Percentiles rank a stretch among this genome's conserved stretches.
phyloP scores from a whole-genome alignment of 257 asterid genomes.

The Nicotiana tomentosiformis region DNA sequence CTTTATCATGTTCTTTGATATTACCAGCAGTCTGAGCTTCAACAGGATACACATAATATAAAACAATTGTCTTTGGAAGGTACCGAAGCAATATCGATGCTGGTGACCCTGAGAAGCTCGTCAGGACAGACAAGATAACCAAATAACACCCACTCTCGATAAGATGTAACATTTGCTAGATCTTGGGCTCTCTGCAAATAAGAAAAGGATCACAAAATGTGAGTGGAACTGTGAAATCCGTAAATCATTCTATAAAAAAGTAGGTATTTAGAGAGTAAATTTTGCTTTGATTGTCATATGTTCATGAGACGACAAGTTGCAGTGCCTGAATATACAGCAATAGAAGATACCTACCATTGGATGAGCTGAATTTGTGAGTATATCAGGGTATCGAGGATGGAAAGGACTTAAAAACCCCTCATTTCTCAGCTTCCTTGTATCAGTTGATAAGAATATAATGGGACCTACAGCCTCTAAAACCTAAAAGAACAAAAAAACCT shows the following conservation, averaged over 20 bases:
- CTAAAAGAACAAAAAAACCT: slow-evolving; percentile 26
- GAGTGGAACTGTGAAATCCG: not conserved
- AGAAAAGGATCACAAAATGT: slow-evolving; percentile 5
- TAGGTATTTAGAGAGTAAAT: not conserved
- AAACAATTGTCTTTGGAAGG: slow-evolving; percentile 16
- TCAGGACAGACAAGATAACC: slow-evolving; percentile 99
- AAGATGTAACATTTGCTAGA: slow-evolving; percentile 93
- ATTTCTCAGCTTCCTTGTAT: slow-evolving; percentile 91
- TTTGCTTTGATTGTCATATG: not conserved
- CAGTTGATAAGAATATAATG: slow-evolving; percentile 82
- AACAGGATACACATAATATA: slow-evolving; percentile 17
- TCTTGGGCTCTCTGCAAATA: slow-evolving; percentile 93
- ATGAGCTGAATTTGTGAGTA: slow-evolving; percentile 97
- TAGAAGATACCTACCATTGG: slow-evolving; percentile 65
- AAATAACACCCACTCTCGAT: slow-evolving; percentile 91
- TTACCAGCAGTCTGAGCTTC: slow-evolving; percentile 8
- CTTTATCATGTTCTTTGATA: not conserved
- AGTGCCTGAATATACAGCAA: slow-evolving; percentile 11
- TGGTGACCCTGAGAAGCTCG: slow-evolving; percentile 96
- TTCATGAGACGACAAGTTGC: not conserved
- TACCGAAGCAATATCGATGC: slow-evolving; percentile 98
- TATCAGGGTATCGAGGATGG: slow-evolving; percentile 99
- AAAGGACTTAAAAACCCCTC: slow-evolving; percentile 98
- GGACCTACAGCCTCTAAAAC: slow-evolving; percentile 99
- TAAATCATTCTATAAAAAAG: not conserved